Conservation (phyloP, 2,329 filamentous ascomycete genomes). For the Fusarium luffae region DNA sequence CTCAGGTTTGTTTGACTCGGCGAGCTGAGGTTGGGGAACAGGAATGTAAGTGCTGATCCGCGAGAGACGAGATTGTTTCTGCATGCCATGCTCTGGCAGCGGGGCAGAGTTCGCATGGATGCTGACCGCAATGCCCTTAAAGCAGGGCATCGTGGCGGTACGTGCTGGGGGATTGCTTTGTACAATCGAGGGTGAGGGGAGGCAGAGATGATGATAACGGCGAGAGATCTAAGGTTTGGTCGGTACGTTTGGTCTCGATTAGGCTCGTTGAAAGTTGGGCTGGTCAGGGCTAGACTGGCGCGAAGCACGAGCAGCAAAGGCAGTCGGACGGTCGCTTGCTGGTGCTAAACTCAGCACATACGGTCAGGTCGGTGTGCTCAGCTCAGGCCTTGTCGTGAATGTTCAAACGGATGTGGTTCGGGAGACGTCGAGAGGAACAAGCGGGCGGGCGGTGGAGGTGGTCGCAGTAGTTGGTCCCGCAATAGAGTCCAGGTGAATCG, state of each 20-base stretch:
- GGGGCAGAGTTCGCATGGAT: constrained; percentile 86
- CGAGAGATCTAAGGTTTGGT: constrained; percentile 25
- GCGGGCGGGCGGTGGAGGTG: constrained; percentile 43
- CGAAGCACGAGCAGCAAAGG: constrained; percentile 28
- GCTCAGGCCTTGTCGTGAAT: constrained; percentile 32
- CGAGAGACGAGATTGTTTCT: constrained; percentile 89
- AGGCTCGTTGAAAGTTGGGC: constrained; percentile 25
- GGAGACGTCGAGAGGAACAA: constrained; percentile 41
- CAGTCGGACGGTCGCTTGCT: constrained; percentile 32
- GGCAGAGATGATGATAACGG: constrained; percentile 29
- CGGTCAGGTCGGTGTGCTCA: constrained; percentile 35
- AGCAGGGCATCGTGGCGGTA: constrained; percentile 81
- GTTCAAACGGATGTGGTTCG: constrained; percentile 36
- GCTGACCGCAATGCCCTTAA: constrained; percentile 98
- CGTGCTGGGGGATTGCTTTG: constrained; percentile 19
- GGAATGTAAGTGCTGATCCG: constrained; percentile 98
- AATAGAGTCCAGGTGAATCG: constrained; percentile 32
- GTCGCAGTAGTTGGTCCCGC: constrained; percentile 34
- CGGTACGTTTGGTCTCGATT: constrained; percentile 18
- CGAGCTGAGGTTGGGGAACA: constrained; percentile 85
- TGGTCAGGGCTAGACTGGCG: constrained; percentile 13
- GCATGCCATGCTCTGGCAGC: constrained; percentile 91
- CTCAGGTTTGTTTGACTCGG: constrained; percentile 78
- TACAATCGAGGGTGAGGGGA: constrained; percentile 33
- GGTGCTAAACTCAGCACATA: constrained; percentile 26